Base-by-base conservation (phyloP, 2,329 filamentous ascomycete species). In the Colletotrichum musae region DNA sequence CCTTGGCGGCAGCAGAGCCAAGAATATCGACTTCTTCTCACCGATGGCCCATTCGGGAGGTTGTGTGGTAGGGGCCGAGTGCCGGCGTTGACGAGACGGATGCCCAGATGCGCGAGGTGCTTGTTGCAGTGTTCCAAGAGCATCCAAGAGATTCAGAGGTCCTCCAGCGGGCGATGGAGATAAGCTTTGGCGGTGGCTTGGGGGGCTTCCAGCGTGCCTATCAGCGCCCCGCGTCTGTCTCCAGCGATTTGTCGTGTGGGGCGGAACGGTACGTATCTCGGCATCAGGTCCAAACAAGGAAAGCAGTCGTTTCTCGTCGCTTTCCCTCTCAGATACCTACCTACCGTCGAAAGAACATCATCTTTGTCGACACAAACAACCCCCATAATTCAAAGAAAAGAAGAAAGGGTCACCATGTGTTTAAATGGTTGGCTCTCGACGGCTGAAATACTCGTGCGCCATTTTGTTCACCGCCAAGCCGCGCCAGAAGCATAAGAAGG, bases 401-500 rank as follows among this genome's bases (percentile, higher is more conserved):
- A 24, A 47, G 3, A 6, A 2, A 4, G 16, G 18, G 10, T 15
- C 4, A 13, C 52, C 58, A 68, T 68, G 58, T 68, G 58, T 24
- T 28, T 13, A 15, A 58, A 68, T 26, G 52, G 45, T 57, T 68
- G 58, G 64, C 36, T 63, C n/a, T 45, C 36, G 36, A 32, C 18
- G 18, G 6, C 6, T 51, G 36, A 63, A 57, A 32, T 45, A 45
- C 32, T 15, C 47, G 21, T 64, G 58, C 58, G 52, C 36, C 26
- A 68, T 63, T 68, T 62, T 50, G 10, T 24, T 43, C 7, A 5
- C 16, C 16, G 64, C 64, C 64, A 53, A 68, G 64, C 18, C 16
- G 12, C 45, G 16, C 39, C 48, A 47, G 16, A 47, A 63, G 52
- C 58, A 58, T 68, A 68, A 64, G 64, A 63, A 68, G 58, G 48